A percentile compares a stretch with the other conserved stretches of the same genome.
phyloP scores from a whole-genome alignment of 352 stramenopile species.

The Phytophthora multivora region DNA sequence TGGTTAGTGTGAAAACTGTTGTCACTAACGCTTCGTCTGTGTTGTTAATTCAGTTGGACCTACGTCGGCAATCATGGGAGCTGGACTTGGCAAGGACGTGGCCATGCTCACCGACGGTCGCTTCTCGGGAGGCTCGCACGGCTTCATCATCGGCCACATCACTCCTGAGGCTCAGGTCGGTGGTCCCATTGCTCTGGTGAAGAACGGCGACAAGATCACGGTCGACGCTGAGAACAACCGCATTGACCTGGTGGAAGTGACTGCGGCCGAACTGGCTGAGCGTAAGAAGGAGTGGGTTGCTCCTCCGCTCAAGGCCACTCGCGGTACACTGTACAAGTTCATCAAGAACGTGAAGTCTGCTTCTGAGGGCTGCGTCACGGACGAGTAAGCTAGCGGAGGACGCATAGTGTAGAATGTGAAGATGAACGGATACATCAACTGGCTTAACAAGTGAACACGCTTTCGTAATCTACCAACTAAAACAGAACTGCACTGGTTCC shows the following conservation, averaged over 20 bases:
- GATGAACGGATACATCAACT: slow-evolving; percentile 3
- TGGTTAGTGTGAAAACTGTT: too few relatives aligned
- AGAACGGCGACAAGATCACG: slow-evolving; percentile 96
- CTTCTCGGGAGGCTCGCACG: slow-evolving; percentile 97
- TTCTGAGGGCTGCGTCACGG: slow-evolving; percentile 98
- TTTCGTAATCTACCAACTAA: slow-evolving; percentile 9
- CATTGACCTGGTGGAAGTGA: slow-evolving; percentile 94
- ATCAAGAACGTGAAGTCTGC: slow-evolving; percentile 98
- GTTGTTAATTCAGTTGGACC: slow-evolving; percentile 17
- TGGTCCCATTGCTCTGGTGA: slow-evolving; percentile 96
- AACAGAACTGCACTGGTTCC: neutral
- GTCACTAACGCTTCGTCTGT: neutral
- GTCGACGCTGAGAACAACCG: slow-evolving; percentile 95
- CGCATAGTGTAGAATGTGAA: slow-evolving; percentile 2
- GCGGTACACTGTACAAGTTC: slow-evolving; percentile 98
- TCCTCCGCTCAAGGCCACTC: slow-evolving; percentile 92
- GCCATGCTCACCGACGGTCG: slow-evolving; percentile 97
- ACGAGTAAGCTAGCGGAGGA: slow-evolving; percentile 83
- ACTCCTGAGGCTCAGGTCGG: slow-evolving; percentile 98
- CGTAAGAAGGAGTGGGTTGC: slow-evolving; percentile 91
- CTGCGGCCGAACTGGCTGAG: slow-evolving; percentile 80
- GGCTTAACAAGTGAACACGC: slow-evolving; percentile 15
- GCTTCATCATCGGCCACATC: slow-evolving; percentile 99
- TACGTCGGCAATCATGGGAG: slow-evolving; percentile 96
- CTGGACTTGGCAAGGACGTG: slow-evolving; percentile 96